These are phyloP conservation scores for Orbilia oligospora DNA, from an alignment of 2,329 filamentous ascomycete genomes.

Conservation along the genomic window DNA sequence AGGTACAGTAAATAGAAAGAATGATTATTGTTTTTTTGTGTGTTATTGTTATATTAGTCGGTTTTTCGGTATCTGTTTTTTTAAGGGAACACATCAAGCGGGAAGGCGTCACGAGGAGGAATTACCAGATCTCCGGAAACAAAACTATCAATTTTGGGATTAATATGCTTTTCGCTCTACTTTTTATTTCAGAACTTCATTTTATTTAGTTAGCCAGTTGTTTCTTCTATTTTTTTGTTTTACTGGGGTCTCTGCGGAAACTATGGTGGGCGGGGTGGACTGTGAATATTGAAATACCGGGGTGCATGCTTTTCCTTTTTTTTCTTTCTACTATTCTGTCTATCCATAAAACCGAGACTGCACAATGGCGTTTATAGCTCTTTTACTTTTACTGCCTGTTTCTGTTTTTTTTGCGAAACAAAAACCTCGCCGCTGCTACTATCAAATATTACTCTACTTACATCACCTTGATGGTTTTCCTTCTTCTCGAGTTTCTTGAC, in stretches of 20 bases:
- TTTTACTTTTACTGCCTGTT: conserved; percentile 23
- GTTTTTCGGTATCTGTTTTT: conserved; percentile 26
- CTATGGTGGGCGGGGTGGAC: conserved; percentile 30
- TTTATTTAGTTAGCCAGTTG: neutral
- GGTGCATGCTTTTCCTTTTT: conserved; percentile 12
- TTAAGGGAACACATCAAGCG: conserved; percentile 32
- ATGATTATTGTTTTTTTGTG: conserved; percentile 19
- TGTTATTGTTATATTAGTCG: conserved; percentile 30
- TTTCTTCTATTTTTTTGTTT: neutral
- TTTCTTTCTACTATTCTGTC: neutral
- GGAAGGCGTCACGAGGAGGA: conserved; percentile 32
- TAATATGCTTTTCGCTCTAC: conserved; percentile 19
- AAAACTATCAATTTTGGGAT: conserved; percentile 30
- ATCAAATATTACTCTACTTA: conserved; percentile 39
- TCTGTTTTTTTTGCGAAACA: conserved; percentile 32
- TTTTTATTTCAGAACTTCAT: neutral
- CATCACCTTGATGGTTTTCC: conserved; percentile 12
- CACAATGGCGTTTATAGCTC: conserved; percentile 28
- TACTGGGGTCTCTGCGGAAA: conserved; percentile 18
- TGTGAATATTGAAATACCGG: conserved; percentile 42
- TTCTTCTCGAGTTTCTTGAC: neutral
- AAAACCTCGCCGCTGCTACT: conserved; percentile 43
- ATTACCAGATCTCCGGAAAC: conserved; percentile 32
- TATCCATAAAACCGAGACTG: conserved; percentile 29
- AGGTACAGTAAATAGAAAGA: conserved; percentile 30